Conservation (phyloP, 805 yeast species). For the Ogataea minuta region DNA sequence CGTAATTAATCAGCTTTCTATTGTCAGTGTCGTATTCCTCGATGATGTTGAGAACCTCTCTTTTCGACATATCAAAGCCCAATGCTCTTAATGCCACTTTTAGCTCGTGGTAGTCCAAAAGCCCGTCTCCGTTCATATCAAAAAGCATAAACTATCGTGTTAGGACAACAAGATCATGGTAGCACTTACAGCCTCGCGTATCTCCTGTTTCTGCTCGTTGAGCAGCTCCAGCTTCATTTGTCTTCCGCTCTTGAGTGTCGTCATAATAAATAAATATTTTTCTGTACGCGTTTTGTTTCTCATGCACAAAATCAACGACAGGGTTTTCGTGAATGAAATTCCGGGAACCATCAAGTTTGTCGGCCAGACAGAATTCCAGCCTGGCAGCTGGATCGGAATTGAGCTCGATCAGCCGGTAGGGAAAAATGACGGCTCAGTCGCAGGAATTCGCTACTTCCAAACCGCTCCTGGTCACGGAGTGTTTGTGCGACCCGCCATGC, state of each 20-base stretch:
- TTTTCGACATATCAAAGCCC: slow-evolving; percentile 80
- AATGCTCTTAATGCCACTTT: slow-evolving; percentile 93
- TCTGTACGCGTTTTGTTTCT: slow-evolving; percentile 7
- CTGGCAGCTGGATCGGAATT: slow-evolving; percentile 56
- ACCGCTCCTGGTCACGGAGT: slow-evolving; percentile 41
- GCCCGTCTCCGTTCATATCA: slow-evolving; percentile 90
- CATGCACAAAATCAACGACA: slow-evolving; percentile 19
- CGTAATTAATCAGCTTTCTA: slow-evolving; percentile 68
- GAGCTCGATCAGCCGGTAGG: slow-evolving; percentile 42
- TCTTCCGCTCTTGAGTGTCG: slow-evolving; percentile 25
- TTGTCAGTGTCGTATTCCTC: slow-evolving; percentile 80
- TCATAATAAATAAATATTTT: slow-evolving; percentile 3
- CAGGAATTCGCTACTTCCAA: slow-evolving; percentile 43
- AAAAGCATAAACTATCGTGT: slow-evolving; percentile 61
- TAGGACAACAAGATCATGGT: slow-evolving; percentile 8
- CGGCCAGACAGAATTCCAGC: slow-evolving; percentile 57
- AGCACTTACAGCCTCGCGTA: slow-evolving; percentile 69
- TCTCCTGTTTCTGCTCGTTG: slow-evolving; percentile 87
- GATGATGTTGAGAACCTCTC: slow-evolving; percentile 72
- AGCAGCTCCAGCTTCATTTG: slow-evolving; percentile 63
- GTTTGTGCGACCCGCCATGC: slow-evolving; percentile 44
- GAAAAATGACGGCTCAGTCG: slow-evolving; percentile 49
- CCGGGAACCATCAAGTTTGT: slow-evolving; percentile 47
- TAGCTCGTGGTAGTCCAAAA: slow-evolving; percentile 86
- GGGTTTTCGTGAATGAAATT: slow-evolving; percentile 39